These are phyloP conservation scores for Yarrowia porcina DNA, from an alignment of 805 yeast species.

Conservation along the genomic window DNA sequence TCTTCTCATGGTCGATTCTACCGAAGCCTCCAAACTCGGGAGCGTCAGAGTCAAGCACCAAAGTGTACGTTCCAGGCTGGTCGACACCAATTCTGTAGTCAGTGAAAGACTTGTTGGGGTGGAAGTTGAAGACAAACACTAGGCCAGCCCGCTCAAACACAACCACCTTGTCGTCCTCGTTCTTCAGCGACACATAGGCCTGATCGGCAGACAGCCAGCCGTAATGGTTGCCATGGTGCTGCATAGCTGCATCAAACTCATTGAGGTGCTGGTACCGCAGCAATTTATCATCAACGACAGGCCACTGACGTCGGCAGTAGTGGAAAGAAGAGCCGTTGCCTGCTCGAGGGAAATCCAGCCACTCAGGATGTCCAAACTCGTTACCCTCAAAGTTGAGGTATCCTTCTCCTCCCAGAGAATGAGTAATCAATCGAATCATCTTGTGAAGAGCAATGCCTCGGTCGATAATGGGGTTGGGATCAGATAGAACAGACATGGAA, in stretches of 20 bases:
- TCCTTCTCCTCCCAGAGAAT: constrained; percentile 94
- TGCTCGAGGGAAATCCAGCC: constrained; percentile 94
- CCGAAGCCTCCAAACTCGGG: constrained; percentile 75
- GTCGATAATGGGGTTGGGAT: constrained; percentile 72
- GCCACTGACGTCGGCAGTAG: constrained; percentile 94
- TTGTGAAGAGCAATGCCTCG: constrained; percentile 91
- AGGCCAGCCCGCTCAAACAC: constrained; percentile 86
- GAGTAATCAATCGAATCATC: constrained; percentile 82
- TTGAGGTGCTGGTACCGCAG: constrained; percentile 75
- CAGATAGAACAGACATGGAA: constrained; percentile 76
- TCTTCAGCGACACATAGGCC: constrained; percentile 83
- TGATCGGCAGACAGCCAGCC: constrained; percentile 70
- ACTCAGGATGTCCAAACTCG: constrained; percentile 98
- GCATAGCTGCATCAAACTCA: constrained; percentile 84
- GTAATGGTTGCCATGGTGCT: constrained; percentile 63
- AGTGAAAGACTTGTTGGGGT: constrained; percentile 75
- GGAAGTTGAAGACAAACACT: constrained; percentile 84
- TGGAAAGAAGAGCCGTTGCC: constrained; percentile 87
- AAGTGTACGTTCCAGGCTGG: constrained; percentile 65
- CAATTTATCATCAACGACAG: constrained; percentile 72
- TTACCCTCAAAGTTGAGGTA: constrained; percentile 95
- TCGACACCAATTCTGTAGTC: constrained; percentile 93
- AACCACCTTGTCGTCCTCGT: constrained; percentile 83
- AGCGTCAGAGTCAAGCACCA: constrained; percentile 73
- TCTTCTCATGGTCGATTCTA: constrained; percentile 54